Conservation (phyloP, 352 stramenopile genomes). For the Globisporangium apiculatum region DNA sequence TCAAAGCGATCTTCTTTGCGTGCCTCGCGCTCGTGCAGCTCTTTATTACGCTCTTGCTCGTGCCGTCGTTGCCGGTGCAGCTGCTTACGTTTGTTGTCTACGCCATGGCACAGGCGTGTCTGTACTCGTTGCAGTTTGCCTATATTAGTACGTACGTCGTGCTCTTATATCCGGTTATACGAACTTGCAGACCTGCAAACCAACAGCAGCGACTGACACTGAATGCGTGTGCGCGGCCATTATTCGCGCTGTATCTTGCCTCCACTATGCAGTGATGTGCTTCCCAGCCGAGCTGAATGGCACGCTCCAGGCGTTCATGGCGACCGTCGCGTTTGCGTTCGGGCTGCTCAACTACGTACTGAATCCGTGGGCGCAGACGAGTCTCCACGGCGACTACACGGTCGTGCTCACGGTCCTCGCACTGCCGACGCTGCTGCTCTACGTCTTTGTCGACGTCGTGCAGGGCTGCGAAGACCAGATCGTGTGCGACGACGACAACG, state of each 20-base stretch:
- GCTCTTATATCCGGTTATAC: background rate
- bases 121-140: conserved; percentile 80
- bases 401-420: conserved; percentile 44
- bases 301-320: conserved; percentile 72
- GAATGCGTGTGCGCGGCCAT: too few relatives aligned
- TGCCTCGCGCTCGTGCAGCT: conserved; percentile 59
- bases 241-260: too few relatives aligned
- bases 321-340: conserved; percentile 57
- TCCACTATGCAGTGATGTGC: conserved; percentile 53
- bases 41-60: conserved; percentile 54
- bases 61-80: conserved; percentile 52
- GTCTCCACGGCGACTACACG: conserved; percentile 62
- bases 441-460: conserved; percentile 55
- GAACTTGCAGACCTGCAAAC: too few relatives aligned
- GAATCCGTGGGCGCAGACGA: conserved; percentile 67
- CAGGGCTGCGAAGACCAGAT: conserved; percentile 59
- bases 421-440: conserved; percentile 47
- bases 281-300: conserved; percentile 71
- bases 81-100: conserved; percentile 65
- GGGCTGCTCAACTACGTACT: conserved; percentile 68
- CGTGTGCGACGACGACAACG: conserved; percentile 24
- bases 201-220: too few relatives aligned
- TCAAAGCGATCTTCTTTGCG: conserved; percentile 65
- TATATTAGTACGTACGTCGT: conserved; percentile 62
- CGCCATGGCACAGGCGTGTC: conserved; percentile 63